Base-by-base conservation (phyloP, 176 grass and related monocot genomes). In the Zoysia pacifica region DNA sequence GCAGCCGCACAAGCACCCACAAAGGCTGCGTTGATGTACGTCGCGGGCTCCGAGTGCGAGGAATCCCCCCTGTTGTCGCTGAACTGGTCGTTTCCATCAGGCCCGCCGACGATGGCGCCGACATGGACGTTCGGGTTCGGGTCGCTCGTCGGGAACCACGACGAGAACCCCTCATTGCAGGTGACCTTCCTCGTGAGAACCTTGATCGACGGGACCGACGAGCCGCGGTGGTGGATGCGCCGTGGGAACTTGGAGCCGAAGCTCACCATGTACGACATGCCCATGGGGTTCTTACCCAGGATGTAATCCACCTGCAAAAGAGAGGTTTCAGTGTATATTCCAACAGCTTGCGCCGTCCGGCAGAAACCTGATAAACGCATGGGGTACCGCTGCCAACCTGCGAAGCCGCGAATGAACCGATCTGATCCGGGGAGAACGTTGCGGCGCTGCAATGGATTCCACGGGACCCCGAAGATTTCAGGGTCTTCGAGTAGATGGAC, bases 1-100 rank as follows among this genome's bases (percentile, higher is more conserved):
- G 62, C 80, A 46, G 87, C 79, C 46, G 90, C 83, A 6, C 76
- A 79, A 15, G 83, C 86, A 41, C 90, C 86, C 3, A 89, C 73
- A 59, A 91, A 91, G 74, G 90, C 90, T 5, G 86, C 86, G 62
- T 89, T 88, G 55, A 88, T 83, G 48, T 91, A 91, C 0, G 89
- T 91, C 0, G 89, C 75, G 0, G 85, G 89, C 62, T 88, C 82
- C 0, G 83, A 82, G 64, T 88, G 86, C 1, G 73, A 51, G n/a
- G 86, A 88, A 64, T 86, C 89, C 10, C 45, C 76, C 75, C 82
- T 85, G 48, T 41, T 76, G 51, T 91, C 89, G 36, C 47, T 48
- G 69, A 88, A 88, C 62, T 79, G 78, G 39, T 91, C 89, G 11
- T 75, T 85, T 0, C 67, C 70, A 44, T 91, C 78, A 36, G 89